Conservation (phyloP, 108 stramenopile species). For the Discostella pseudostelligera region DNA sequence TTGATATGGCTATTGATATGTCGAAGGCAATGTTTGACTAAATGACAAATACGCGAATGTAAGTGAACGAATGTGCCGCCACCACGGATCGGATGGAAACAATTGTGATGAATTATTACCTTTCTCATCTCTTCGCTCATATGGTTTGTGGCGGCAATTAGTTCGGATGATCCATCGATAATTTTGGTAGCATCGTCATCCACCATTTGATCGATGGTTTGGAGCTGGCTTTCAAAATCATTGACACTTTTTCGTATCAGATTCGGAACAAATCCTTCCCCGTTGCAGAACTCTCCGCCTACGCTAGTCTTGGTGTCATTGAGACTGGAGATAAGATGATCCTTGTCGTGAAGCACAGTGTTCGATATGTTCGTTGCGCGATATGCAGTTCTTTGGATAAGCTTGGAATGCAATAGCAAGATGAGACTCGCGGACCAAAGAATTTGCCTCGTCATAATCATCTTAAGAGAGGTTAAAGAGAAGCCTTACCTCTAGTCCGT, state of each 20-base stretch:
- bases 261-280: neutral
- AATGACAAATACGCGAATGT: neutral
- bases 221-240: neutral
- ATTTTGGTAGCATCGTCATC: neutral
- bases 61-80: neutral
- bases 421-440: neutral
- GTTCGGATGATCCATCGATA: neutral
- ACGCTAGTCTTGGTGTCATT: conserved; percentile 12
- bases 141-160: neutral
- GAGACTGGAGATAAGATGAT: neutral
- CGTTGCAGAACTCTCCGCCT: neutral
- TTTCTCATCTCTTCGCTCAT: neutral
- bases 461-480: neutral
- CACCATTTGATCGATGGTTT: neutral
- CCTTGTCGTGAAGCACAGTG: conserved; percentile 6
- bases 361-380: conserved; percentile 14
- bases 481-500: neutral
- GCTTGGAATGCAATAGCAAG: conserved; percentile 12
- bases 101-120: too few relatives aligned
- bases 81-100: neutral
- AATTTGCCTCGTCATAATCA: neutral
- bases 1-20: conserved; percentile 14
- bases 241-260: neutral
- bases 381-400: conserved; percentile 8
- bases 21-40: conserved; percentile 11